Base-by-base conservation (phyloP, 768 basidiomycete genomes). In the Termitomyces sp. region DNA sequence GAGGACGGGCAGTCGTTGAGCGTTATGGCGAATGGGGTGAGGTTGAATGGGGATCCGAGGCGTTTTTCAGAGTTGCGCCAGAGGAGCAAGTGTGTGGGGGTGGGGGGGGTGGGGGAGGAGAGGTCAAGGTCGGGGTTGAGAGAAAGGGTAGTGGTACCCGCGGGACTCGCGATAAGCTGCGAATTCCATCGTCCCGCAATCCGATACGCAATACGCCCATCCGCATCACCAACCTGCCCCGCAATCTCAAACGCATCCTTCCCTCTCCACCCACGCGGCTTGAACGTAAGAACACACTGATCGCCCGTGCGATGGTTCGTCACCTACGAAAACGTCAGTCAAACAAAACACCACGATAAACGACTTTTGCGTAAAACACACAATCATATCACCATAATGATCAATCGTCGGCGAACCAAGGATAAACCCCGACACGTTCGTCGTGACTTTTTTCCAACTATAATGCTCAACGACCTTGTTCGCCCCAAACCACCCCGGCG, bases 141-240 rank as follows among this genome's bases (percentile, higher is more conserved):
- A 52, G 87, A 79, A 12, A 94, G 76, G 39, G 74, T 76, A 11
- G 82, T 85, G 39, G 68, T 69, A 9, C 81, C 88, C 7, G 83
- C 81, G 20, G 82, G 79, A 10, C 92, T 83, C 18, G 93, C 93
- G 50, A 98, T 86, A 33, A 98, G 84, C 65, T 98, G 95, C 41
- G 89, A 90, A 64, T 92, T 94, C 96, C 95, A 98, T 2, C 94
- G 82, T 5, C 95, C 95, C 0, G 94, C 94, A 45, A 98, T 93
- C 54, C 96, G 93, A 70, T 95, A 91, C 0, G 79, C 83, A 29
- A 86, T 74, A 20, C 79, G 73, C 10, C 89, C 93, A 0, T 71
- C 60, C 1, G 80, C 68, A 64, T 91, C 86, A 55, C 80, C 70
- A 20, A 98, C 94, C 38, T 82, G 80, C 1, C 95, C 96, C 2